Evolutionary conservation across 805 yeast genomes (phyloP).

Genomic region (Suhomyces xylopsoci): DNA sequence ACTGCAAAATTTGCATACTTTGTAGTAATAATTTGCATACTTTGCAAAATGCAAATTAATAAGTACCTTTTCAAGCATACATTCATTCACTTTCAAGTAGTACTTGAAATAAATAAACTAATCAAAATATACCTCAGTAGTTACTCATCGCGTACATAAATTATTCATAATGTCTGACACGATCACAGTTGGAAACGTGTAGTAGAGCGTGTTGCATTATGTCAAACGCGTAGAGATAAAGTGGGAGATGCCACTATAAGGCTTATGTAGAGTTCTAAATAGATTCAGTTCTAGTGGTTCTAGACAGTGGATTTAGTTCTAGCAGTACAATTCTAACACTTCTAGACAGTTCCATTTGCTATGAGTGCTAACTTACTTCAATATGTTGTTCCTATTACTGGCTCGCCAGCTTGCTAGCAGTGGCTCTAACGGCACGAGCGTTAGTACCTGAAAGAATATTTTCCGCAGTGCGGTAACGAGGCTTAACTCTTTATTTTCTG

Average conservation of each 20-base stretch:
- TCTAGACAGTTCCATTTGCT: no score
- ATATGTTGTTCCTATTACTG: no score
- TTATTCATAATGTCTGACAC: neutral
- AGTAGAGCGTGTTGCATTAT: neutral
- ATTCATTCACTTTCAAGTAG: neutral
- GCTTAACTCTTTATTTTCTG: neutral
- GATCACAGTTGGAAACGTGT: neutral
- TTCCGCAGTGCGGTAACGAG: neutral
- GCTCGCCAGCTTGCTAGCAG: neutral
- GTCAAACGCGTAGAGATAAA: neutral
- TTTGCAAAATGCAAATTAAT: no score
- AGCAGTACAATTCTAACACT: no score
- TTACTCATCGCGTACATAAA: neutral
- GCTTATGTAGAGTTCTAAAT: no score
- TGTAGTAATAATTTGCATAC: no score
- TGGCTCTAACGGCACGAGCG: neutral
- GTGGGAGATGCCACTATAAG: neutral
- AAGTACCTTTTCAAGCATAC: no score
- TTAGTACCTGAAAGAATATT: neutral
- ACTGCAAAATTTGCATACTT: no score
- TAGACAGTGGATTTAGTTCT: no score
- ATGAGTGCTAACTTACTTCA: no score
- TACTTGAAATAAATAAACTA: neutral
- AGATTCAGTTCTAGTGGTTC: no score
- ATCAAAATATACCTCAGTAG: neutral